Evolutionary conservation across 2,329 filamentous ascomycete genomes (phyloP), one percentile per base, ranked within the genome.

Genomic region (Fusarium coffeatum): DNA sequence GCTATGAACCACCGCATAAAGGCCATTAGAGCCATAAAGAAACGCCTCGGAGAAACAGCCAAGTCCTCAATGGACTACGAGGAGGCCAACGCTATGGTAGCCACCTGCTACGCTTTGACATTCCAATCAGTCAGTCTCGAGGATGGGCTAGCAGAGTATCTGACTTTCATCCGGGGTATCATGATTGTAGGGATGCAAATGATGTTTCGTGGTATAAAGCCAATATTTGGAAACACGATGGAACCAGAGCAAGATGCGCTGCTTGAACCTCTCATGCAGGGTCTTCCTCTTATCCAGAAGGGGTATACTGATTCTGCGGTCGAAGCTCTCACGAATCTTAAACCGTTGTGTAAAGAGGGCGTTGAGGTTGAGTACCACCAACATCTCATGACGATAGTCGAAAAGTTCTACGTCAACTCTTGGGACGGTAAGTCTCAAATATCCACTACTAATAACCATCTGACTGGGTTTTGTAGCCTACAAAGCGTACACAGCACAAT

Each of bases 1-100:
- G 89, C 90, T 43, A 87, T 92, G 80, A 81, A 82, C 37, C 90
- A 92, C 76, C 88, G 90, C 22, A 80, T 91, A 55, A 87, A 90
- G 62, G 89, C 90, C 8, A 87, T 92, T 72, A 85, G 85, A 63
- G 84, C 87, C 8, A 87, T 90, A 71, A 89, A 90, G 76, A 84
- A 84, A 68, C 82, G 84, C 1, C 78, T 90, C 4, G 76, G 80
- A 13, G 80, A 83, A 48, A 78, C 80, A 6, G 74, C 84, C 22
- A 79, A 80, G 72, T 74, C 78, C 7, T 79, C 78, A 30, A 80
- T 80, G 7, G 79, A 79, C 1, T 81, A 82, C 50, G 86, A 87
- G 59, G 86, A 89, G 72, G 84, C 85, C 53, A 89, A 89, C 71
- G 87, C 87, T 9, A 81, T 89, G 45, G 79, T 89, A 54, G 87